These are phyloP conservation scores for Penicillium corylophilum DNA, from an alignment of 2,329 filamentous ascomycete genomes.

Conservation along the genomic window DNA sequence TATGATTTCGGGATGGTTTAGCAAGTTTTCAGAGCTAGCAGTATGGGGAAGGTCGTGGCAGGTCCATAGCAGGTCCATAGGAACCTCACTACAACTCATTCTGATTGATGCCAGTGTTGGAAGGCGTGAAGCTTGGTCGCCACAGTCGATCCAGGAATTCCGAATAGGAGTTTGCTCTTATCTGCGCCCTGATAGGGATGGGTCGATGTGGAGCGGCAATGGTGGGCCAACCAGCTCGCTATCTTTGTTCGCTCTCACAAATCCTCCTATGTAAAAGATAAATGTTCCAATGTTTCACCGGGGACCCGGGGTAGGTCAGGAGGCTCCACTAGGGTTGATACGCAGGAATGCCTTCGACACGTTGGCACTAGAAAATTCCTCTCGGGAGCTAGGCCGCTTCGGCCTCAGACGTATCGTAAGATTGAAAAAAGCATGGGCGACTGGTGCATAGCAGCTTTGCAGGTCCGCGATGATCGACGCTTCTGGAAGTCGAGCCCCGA, in stretches of 20 bases:
- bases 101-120: not conserved
- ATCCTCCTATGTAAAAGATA: constrained; percentile 22
- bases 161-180: constrained; percentile 1
- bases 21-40: not conserved
- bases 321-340: not conserved
- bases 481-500: constrained; percentile 7
- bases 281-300: constrained; percentile 1
- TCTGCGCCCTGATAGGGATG: constrained; percentile 3
- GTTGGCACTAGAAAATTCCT: not conserved
- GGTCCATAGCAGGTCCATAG: not conserved
- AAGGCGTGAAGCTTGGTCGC: not conserved
- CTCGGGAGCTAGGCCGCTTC: constrained; percentile 6
- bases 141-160: constrained; percentile 1
- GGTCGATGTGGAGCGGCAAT: constrained; percentile 15
- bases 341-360: not conserved
- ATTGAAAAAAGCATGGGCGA: not conserved
- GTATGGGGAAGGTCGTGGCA: constrained; percentile 4
- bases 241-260: constrained; percentile 17
- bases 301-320: not conserved
- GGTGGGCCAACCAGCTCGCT: constrained; percentile 11
- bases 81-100: not conserved
- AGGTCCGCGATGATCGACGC: constrained; percentile 9
- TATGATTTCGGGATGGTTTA: not conserved
- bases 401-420: not conserved
- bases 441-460: not conserved